phyloP scores from a whole-genome alignment of 192 early-diverging fungal species.

The Linnemannia zychae region DNA sequence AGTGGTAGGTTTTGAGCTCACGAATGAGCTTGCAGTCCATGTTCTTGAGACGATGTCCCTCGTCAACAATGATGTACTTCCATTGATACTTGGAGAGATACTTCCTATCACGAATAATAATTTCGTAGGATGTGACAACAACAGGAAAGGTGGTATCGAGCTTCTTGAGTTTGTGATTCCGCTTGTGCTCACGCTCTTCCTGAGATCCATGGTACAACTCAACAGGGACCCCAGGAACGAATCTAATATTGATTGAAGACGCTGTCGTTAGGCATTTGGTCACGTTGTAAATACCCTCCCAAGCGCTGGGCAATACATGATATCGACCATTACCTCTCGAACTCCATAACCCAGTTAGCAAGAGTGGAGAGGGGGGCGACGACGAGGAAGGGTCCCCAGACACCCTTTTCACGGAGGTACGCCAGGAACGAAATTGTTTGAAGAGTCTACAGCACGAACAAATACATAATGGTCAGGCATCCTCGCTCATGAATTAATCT shows the following conservation, averaged over 20 bases:
- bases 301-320: background rate
- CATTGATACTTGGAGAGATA: slow-evolving; percentile 80
- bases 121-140: slow-evolving; percentile 93
- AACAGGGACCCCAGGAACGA: slow-evolving; percentile 83
- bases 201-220: slow-evolving; percentile 88
- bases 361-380: slow-evolving; percentile 92
- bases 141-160: slow-evolving; percentile 81
- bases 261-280: background rate
- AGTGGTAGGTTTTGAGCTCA: slow-evolving; percentile 87
- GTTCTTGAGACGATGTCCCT: slow-evolving; percentile 98
- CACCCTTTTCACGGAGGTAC: slow-evolving; percentile 81
- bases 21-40: slow-evolving; percentile 89
- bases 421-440: slow-evolving; percentile 95
- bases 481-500: background rate
- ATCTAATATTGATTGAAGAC: slow-evolving; percentile 58
- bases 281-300: no score
- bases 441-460: slow-evolving; percentile 71
- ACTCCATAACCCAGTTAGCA: slow-evolving; percentile 93
- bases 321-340: slow-evolving; percentile 71
- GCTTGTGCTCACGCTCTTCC: slow-evolving; percentile 77
- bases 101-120: slow-evolving; percentile 86
- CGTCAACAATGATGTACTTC: slow-evolving; percentile 95
- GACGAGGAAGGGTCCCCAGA: slow-evolving; percentile 91
- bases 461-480: background rate
- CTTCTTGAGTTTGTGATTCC: slow-evolving; percentile 74